These are phyloP conservation scores for Tylopilus balloui DNA, from an alignment of 768 basidiomycete genomes.

Conservation along the genomic window DNA sequence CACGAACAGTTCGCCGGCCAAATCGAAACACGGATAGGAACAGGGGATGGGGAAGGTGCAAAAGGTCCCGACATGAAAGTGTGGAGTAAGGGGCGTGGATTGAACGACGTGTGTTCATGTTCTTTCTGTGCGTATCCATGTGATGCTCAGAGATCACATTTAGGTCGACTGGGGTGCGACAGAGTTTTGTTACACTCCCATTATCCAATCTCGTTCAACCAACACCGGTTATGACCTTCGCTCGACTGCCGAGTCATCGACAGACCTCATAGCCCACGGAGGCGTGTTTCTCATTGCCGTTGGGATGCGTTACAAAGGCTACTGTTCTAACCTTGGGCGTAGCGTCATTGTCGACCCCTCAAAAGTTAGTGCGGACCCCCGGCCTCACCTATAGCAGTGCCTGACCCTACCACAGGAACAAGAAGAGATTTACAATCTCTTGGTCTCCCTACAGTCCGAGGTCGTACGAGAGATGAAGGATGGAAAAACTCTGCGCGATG, in stretches of 20 bases:
- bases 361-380: constrained; percentile 43
- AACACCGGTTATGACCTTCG: constrained; percentile 83
- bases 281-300: constrained; percentile 86
- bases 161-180: constrained; percentile 87
- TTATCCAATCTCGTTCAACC: constrained; percentile 90
- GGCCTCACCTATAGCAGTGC: neutral
- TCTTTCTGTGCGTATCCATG: neutral
- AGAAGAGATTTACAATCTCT: constrained; percentile 79
- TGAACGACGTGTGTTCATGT: constrained; percentile 60
- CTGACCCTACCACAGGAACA: constrained; percentile 58
- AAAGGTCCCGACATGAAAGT: constrained; percentile 91
- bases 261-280: constrained; percentile 77
- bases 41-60: constrained; percentile 53
- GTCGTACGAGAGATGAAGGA: constrained; percentile 74
- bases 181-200: constrained; percentile 93
- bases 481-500: constrained; percentile 68
- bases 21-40: constrained; percentile 85
- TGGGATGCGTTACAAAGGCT: constrained; percentile 89
- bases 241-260: constrained; percentile 80
- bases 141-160: constrained; percentile 4
- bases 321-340: constrained; percentile 88
- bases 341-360: constrained; percentile 95
- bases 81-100: constrained; percentile 75
- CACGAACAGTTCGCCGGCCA: constrained; percentile 83
- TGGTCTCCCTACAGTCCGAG: constrained; percentile 75